These are phyloP conservation scores for Oryza brachyantha DNA, from an alignment of 176 grass and related monocot species.

Conservation along the genomic window DNA sequence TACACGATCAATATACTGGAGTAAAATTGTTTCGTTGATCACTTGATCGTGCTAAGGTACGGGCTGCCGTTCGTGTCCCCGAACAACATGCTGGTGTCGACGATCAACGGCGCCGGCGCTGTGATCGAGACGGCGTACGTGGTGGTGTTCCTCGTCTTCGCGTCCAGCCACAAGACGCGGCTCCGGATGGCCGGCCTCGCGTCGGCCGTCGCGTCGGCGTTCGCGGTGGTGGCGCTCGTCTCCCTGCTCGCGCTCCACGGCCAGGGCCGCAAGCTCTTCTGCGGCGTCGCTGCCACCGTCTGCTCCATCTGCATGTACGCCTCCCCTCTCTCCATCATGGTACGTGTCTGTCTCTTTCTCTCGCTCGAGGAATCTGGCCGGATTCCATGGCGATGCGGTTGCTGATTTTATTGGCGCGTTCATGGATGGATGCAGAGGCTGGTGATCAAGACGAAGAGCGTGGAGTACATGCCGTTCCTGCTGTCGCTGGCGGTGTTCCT, in stretches of 20 bases:
- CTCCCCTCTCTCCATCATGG: slow-evolving; percentile 95
- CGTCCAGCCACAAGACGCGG: slow-evolving; percentile 48
- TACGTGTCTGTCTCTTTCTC: neutral
- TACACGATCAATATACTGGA: no score
- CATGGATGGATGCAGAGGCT: slow-evolving; percentile 44
- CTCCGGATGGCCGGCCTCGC: slow-evolving; percentile 51
- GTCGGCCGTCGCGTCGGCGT: slow-evolving; percentile 45
- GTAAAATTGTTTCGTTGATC: no score
- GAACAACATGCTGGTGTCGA: slow-evolving; percentile 88
- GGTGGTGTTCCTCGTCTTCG: slow-evolving; percentile 71
- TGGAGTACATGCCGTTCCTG: slow-evolving; percentile 96
- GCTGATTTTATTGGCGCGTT: neutral
- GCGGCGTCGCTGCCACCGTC: slow-evolving; percentile 63
- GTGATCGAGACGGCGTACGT: slow-evolving; percentile 75
- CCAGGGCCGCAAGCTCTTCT: slow-evolving; percentile 59
- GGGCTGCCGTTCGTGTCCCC: slow-evolving; percentile 87
- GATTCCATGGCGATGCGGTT: neutral
- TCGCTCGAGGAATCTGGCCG: no score
- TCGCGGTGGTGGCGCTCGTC: slow-evolving; percentile 51
- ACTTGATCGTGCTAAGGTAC: no score
- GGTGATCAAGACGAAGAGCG: slow-evolving; percentile 96
- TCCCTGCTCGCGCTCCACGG: slow-evolving; percentile 64
- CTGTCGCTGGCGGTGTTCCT: slow-evolving; percentile 89
- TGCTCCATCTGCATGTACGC: slow-evolving; percentile 99
- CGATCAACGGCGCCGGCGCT: slow-evolving; percentile 76